These are phyloP conservation scores for Boechera retrofracta DNA, from an alignment of 345 rosid genomes.

Conservation along the genomic window DNA sequence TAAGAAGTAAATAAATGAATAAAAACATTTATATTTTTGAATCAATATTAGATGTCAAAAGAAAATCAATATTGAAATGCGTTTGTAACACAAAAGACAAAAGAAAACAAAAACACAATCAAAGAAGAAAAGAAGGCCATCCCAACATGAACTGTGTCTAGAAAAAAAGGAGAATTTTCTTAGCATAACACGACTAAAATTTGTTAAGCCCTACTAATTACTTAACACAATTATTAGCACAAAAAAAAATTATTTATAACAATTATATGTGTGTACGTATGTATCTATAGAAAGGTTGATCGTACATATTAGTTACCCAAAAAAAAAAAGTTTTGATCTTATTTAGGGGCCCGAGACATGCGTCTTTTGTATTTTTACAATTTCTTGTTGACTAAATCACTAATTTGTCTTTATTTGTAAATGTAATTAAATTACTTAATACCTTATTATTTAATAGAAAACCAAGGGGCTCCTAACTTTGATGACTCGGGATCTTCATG, in stretches of 20 bases:
- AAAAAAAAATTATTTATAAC: background rate
- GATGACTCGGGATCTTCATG: conserved; percentile 47
- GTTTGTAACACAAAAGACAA: background rate
- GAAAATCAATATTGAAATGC: background rate
- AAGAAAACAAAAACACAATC: background rate
- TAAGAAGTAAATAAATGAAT: background rate
- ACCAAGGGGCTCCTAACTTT: conserved; percentile 38
- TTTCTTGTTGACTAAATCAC: conserved; percentile 43
- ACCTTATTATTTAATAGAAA: background rate
- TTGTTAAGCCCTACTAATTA: background rate
- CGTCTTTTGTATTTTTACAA: conserved; percentile 40
- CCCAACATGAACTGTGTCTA: background rate
- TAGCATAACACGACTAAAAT: background rate
- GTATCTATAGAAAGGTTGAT: background rate
- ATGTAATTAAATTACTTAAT: conserved; percentile 26
- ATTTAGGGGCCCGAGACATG: conserved; percentile 48
- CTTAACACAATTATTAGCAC: no score
- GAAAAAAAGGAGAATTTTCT: background rate
- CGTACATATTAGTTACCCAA: conserved; percentile 16
- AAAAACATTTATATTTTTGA: no score
- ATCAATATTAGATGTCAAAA: background rate
- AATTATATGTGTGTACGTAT: background rate
- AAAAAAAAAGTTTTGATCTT: background rate
- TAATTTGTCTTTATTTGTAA: conserved; percentile 41
- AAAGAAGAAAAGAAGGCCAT: background rate